These are phyloP conservation scores for Suillus discolor DNA, from an alignment of 768 basidiomycete species.

Conservation along the genomic window DNA sequence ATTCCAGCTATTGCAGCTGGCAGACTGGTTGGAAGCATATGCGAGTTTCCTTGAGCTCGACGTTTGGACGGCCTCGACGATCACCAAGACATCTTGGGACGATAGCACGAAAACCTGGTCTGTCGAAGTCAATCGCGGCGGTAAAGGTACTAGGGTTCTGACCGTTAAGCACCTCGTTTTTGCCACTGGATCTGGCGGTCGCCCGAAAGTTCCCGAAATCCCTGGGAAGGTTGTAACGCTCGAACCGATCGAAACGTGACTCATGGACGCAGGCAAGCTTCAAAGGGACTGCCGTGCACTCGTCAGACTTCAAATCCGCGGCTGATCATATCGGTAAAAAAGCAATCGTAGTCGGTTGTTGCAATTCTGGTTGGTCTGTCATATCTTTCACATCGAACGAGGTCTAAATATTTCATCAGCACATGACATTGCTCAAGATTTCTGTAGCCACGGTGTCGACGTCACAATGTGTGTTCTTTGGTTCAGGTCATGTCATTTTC, in stretches of 20 bases:
- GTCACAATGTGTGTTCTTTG: conserved; percentile 25
- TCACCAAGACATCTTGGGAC: conserved; percentile 42
- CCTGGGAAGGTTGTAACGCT: conserved; percentile 14
- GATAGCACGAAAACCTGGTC: conserved; percentile 45
- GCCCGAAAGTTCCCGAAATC: conserved; percentile 46
- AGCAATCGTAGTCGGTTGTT: conserved; percentile 69
- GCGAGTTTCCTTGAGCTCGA: conserved; percentile 61
- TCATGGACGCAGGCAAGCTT: conserved; percentile 42
- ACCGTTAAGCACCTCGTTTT: conserved; percentile 55
- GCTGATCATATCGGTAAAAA: conserved; percentile 59
- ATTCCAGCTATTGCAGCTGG: conserved; percentile 42
- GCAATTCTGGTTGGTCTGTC: conserved; percentile 50
- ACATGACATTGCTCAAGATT: conserved; percentile 43
- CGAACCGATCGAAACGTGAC: neutral
- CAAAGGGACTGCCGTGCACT: conserved; percentile 57
- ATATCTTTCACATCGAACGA: neutral
- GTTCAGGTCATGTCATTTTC: neutral
- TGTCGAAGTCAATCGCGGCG: conserved; percentile 40
- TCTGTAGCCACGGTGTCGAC: conserved; percentile 31
- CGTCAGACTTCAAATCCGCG: conserved; percentile 50
- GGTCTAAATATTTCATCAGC: conserved; percentile 17
- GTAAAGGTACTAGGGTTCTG: conserved; percentile 37
- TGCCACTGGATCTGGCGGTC: conserved; percentile 53
- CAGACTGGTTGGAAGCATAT: conserved; percentile 67
- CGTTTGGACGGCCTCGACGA: conserved; percentile 58